phyloP scores from a whole-genome alignment of 257 asterid genomes.

The Euphrasia confusa region DNA sequence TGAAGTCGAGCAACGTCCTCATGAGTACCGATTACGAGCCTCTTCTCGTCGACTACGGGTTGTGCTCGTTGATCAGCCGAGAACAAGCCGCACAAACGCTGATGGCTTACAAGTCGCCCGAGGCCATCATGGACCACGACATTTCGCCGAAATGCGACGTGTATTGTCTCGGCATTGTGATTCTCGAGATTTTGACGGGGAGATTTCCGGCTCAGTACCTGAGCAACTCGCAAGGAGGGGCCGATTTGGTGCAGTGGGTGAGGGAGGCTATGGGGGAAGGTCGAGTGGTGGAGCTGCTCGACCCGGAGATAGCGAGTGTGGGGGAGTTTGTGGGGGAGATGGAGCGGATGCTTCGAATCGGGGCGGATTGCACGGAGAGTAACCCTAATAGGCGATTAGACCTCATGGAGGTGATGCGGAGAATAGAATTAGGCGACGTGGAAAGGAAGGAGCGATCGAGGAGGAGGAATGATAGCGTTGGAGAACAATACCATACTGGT shows the following conservation, averaged over 20 bases:
- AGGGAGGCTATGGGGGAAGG: conserved; percentile 49
- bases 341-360: conserved; percentile 45
- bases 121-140: conserved; percentile 31
- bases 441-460: background rate
- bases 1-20: conserved; percentile 78
- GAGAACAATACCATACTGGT: background rate
- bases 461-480: background rate
- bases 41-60: conserved; percentile 61
- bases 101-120: conserved; percentile 66
- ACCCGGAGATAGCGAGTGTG: conserved; percentile 36
- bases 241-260: conserved; percentile 55
- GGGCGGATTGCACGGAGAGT: conserved; percentile 54
- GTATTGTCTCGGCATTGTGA: conserved; percentile 60
- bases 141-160: conserved; percentile 72
- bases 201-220: conserved; percentile 34
- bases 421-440: background rate
- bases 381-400: conserved; percentile 39
- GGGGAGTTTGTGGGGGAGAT: conserved; percentile 25
- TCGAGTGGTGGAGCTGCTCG: conserved; percentile 39
- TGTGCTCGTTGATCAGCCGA: conserved; percentile 33
- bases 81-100: conserved; percentile 45
- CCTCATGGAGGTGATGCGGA: background rate
- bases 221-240: conserved; percentile 27
- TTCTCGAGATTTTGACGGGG: conserved; percentile 75
- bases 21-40: conserved; percentile 48